Evolutionary conservation across 1,139 yeast species (phyloP), one percentile per base, ranked within the genome.

Genomic region (Saccharomycopsis phalli): DNA sequence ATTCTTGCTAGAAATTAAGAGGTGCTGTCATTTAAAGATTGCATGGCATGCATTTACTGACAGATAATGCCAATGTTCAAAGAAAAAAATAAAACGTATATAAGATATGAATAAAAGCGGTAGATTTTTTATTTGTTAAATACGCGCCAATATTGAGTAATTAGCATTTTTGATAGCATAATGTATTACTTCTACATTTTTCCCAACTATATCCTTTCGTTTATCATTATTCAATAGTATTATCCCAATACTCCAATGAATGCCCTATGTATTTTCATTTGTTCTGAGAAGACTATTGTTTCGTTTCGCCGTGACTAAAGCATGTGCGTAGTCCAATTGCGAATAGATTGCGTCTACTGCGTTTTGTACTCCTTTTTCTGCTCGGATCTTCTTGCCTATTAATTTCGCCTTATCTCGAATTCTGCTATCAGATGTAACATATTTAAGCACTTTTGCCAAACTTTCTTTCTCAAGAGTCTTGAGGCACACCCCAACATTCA

Each of bases 401-500:
- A 60, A 61, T 34, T 61, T 63, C 0, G 95, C 94, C 51, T 71
- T 79, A 31, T 74, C 73, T 18, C 73, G 74, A 52, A 84, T 76
- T 46, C 81, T 70, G 36, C 69, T 63, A 53, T 83, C 81, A 2
- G 76, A 70, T 1, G 88, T 77, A 0, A 74, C 88, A 36, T 75
- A 76, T 48, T 63, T 68, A 36, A 88, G 59, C 0, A 95, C 95
- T 45, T 74, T 71, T 2, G 81, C 61, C 44, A 88, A 64, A 1
- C 76, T 65, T 44, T 69, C 69, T 19, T 72, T 69, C 47, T 81
- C 84, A 51, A 88, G 67, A 52, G 81, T 79, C 55, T 68, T 74
- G 47, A 88, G 60, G 2, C 74, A 70, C 5, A 87, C 51, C 3
- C 98, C 98, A n/a, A 75, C 93, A 1, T 95, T 95, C 38, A 84